Percentiles rank a stretch among this genome's conserved stretches.
phyloP scores from a whole-genome alignment of 306 rosid genomes.

The Glycine soja region DNA sequence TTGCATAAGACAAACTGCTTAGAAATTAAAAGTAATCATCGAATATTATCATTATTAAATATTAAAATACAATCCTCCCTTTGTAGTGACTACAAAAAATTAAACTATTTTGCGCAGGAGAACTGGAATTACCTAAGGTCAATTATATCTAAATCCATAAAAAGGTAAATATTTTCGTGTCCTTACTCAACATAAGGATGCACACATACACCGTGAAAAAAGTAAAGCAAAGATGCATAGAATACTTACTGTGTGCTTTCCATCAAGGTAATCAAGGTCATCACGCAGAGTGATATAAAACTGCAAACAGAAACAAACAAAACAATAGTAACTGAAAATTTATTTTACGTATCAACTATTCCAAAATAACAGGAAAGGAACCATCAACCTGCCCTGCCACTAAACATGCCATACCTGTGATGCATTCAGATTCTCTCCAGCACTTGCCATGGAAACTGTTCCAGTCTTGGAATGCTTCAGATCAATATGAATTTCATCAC shows the following conservation, averaged over 20 bases:
- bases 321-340: slow-evolving; percentile 26
- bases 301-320: slow-evolving; percentile 54
- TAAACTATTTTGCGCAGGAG: neutral
- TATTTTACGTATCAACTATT: neutral
- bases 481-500: slow-evolving; percentile 83
- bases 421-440: slow-evolving; percentile 96
- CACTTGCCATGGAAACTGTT: slow-evolving; percentile 95
- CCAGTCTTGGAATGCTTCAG: slow-evolving; percentile 93
- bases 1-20: slow-evolving; percentile 28
- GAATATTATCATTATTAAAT: slow-evolving; percentile 28
- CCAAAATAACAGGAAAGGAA: slow-evolving; percentile 14
- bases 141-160: slow-evolving; percentile 14
- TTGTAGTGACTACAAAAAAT: neutral
- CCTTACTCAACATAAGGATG: neutral
- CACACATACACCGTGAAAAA: slow-evolving; percentile 7
- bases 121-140: slow-evolving; percentile 1
- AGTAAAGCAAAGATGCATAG: slow-evolving; percentile 33
- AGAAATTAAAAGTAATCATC: neutral
- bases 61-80: slow-evolving; percentile 6
- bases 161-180: slow-evolving; percentile 21
- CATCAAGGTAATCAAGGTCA: slow-evolving; percentile 93
- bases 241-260: slow-evolving; percentile 85
- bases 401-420: slow-evolving; percentile 74
- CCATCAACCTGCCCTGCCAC: slow-evolving; percentile 1
- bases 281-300: slow-evolving; percentile 90